Base-by-base conservation (phyloP, 306 rosid species). In the Lupinus albus region DNA sequence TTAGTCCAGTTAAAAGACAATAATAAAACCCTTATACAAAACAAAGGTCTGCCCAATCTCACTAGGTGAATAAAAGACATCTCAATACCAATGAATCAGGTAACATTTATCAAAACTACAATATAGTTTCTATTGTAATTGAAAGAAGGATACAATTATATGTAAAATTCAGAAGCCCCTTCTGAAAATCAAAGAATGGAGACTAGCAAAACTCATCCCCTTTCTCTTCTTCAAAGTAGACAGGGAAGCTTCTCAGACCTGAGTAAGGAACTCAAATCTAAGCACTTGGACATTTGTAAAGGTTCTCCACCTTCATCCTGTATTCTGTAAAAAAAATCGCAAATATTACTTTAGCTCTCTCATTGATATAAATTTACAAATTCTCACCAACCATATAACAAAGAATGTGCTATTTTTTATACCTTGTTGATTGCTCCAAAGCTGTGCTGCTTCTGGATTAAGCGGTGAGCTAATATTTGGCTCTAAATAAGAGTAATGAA, bases 371-470 rank as follows among this genome's bases (percentile, higher is more conserved):
- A 64, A 73, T 18, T 5, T 7, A 49, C 58, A 47, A 56, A 41
- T 36, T 3, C 0, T 36, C 7, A 18, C 17, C 14, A 36, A 1
- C 21, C 46, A 18, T 9, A 63, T 6, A 67, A n/a, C 20, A 39
- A 38, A 55, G 38, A 52, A 41, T 64, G 18, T 16, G 57, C 25
- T 39, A 67, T 1, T 41, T 59, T 11, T 1, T 60, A 71, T 76
- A 90, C 97, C 99, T 86, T 91, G 86, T 85, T 94, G 99, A 75
- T 90, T 86, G 75, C 79, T 78, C 99, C 97, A 94, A 44, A 94
- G 82, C 70, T 88, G 92, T 10, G 99, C 99, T 52, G 99, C 99
- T 79, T 88, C 96, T 41, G 84, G 78, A 76, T 94, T 94, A 44
- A 94, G 82, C 7, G 99, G 99, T 15, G 96, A 90, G 70, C 90